These are phyloP conservation scores for Glycine soja DNA, from an alignment of 306 rosid genomes.

Conservation along the genomic window DNA sequence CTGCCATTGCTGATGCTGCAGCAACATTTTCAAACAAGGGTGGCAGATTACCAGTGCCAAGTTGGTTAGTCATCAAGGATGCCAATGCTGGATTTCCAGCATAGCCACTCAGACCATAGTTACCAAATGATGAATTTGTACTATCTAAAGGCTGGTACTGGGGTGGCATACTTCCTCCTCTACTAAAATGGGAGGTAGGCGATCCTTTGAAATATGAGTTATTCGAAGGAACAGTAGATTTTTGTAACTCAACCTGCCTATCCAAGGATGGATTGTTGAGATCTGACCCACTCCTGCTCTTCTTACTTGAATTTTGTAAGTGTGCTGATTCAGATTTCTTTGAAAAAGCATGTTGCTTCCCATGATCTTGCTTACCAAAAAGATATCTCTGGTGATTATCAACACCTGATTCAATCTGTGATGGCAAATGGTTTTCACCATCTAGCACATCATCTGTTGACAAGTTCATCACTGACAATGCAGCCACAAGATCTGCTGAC, in stretches of 20 bases:
- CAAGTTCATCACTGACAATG: constrained; percentile 81
- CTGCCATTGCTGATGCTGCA: constrained; percentile 72
- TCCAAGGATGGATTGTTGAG: constrained; percentile 54
- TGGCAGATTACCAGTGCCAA: constrained; percentile 76
- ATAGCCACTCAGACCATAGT: constrained; percentile 73
- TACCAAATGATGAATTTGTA: constrained; percentile 64
- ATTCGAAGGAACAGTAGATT: constrained; percentile 54
- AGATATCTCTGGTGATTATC: constrained; percentile 69
- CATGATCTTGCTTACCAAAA: constrained; percentile 74
- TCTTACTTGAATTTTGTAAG: constrained; percentile 61
- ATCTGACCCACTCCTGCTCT: constrained; percentile 55
- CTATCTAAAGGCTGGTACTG: constrained; percentile 75
- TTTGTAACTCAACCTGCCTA: constrained; percentile 66
- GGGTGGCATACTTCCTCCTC: constrained; percentile 63
- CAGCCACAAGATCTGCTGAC: constrained; percentile 74
- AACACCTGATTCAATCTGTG: constrained; percentile 69
- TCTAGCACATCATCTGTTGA: constrained; percentile 62
- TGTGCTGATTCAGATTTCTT: constrained; percentile 76
- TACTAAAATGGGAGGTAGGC: constrained; percentile 59
- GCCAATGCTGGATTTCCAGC: constrained; percentile 74
- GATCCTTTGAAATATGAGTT: constrained; percentile 71
- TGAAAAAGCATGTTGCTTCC: constrained; percentile 63
- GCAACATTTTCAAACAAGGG: constrained; percentile 77
- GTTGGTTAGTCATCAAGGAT: constrained; percentile 82
- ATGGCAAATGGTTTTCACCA: constrained; percentile 66